Percentiles rank a stretch among this genome's conserved stretches.
Conservation (phyloP, 495 filamentous ascomycete species). For the Evansstolkia leycettana region DNA sequence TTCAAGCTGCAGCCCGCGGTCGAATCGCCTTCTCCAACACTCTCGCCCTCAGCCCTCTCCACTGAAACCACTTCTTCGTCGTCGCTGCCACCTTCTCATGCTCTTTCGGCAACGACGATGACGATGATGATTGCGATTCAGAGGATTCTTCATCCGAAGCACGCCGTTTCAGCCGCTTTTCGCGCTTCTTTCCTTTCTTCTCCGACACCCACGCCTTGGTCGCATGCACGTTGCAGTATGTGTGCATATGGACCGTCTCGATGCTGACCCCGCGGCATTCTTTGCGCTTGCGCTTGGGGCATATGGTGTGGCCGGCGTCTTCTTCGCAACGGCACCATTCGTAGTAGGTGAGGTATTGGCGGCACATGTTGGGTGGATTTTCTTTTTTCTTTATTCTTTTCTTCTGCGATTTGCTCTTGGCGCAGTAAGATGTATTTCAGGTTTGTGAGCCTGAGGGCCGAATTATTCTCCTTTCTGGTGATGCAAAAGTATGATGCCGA, state of each 20-base stretch:
- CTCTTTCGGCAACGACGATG: too few species aligned
- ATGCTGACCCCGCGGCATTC: conserved; percentile 23
- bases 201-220: conserved; percentile 25
- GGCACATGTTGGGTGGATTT: conserved; percentile 21
- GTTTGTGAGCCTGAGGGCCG: too few species aligned
- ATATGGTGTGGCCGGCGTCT: conserved; percentile 22
- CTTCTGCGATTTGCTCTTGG: too few species aligned
- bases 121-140: too few species aligned
- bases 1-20: neutral
- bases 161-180: neutral
- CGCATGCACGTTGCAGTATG: conserved; percentile 31
- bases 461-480: too few species aligned
- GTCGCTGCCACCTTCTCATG: neutral
- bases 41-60: too few species aligned
- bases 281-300: conserved; percentile 16
- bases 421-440: too few species aligned
- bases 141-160: conserved; percentile 6
- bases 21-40: too few species aligned
- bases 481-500: too few species aligned
- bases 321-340: conserved; percentile 35
- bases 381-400: too few species aligned
- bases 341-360: conserved; percentile 30
- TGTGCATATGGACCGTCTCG: conserved; percentile 34
- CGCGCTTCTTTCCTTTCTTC: conserved; percentile 17
- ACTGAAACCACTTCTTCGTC: neutral